phyloP scores from a whole-genome alignment of 2,329 filamentous ascomycete genomes.

The Daldinia sp. region DNA sequence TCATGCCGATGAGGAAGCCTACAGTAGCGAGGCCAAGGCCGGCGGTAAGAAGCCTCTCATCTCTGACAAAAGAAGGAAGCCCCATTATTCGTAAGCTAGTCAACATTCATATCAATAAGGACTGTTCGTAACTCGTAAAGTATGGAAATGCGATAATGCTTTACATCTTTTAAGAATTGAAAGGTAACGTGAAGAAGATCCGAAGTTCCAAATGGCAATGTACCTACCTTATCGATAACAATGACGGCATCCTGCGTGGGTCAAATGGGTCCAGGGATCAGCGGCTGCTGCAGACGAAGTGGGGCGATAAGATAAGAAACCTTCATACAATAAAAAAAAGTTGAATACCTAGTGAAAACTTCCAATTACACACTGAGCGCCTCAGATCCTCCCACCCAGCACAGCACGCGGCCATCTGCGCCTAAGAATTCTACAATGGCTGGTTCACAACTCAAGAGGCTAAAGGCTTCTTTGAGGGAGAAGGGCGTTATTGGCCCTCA shows the following conservation, averaged over 20 bases:
- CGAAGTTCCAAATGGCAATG: not conserved
- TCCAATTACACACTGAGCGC: conserved; percentile 3
- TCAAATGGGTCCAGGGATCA: not conserved
- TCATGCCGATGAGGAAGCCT: conserved; percentile 68
- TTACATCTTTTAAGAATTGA: not conserved
- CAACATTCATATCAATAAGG: conserved; percentile 25
- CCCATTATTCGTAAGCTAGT: conserved; percentile 55
- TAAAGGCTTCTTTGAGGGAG: conserved; percentile 90
- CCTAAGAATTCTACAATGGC: conserved; percentile 71
- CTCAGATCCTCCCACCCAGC: conserved; percentile 7
- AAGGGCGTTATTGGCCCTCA: conserved; percentile 92
- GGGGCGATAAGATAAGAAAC: conserved; percentile 45
- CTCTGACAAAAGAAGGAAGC: conserved; percentile 55
- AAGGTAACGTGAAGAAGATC: not conserved
- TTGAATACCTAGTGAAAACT: conserved; percentile 16
- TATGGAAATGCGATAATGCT: not conserved
- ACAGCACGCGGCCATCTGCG: conserved; percentile 6
- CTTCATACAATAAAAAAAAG: conserved; percentile 28
- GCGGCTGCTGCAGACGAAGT: not conserved
- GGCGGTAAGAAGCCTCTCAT: conserved; percentile 67
- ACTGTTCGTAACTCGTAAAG: not conserved
- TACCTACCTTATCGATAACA: conserved; percentile 21
- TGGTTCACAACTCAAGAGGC: conserved; percentile 94
- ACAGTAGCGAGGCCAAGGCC: conserved; percentile 70
- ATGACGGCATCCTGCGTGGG: not conserved